Conservation (phyloP, 305 asterid species). For the Plantago lanceolata region DNA sequence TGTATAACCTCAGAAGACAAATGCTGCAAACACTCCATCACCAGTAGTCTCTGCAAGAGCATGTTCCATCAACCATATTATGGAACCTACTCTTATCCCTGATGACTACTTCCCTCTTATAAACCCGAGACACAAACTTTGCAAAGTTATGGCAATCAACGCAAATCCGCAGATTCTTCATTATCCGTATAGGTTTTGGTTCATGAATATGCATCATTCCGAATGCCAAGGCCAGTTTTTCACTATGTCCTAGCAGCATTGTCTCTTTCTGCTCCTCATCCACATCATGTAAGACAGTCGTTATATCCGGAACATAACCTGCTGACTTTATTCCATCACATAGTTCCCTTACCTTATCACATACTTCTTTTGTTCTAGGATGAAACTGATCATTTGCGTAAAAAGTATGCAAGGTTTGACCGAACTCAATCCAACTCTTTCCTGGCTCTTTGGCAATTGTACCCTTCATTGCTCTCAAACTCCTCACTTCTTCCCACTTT, state of each 20-base stretch:
- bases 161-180: conserved; percentile 54
- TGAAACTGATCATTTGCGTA: conserved; percentile 35
- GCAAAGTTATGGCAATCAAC: conserved; percentile 59
- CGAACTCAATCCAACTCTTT: conserved; percentile 66
- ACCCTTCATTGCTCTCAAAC: conserved; percentile 58
- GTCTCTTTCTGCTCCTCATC: conserved; percentile 48
- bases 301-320: conserved; percentile 45
- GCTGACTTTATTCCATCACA: conserved; percentile 32
- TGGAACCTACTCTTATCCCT: conserved; percentile 58
- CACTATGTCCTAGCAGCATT: conserved; percentile 46
- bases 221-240: conserved; percentile 57
- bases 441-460: conserved; percentile 65
- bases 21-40: conserved; percentile 16
- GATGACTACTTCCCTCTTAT: conserved; percentile 35
- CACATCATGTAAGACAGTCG: conserved; percentile 40
- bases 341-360: conserved; percentile 33
- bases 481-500: conserved; percentile 68
- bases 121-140: conserved; percentile 43
- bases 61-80: conserved; percentile 40
- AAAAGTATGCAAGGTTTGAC: conserved; percentile 39
- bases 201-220: conserved; percentile 35
- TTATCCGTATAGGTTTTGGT: conserved; percentile 40
- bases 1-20: too few species aligned
- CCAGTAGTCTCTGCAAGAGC: conserved; percentile 59
- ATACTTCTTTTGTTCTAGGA: conserved; percentile 34